A percentile compares a stretch with the other conserved stretches of the same genome.
Conservation (phyloP, 805 yeast species). For the Ogataea siamensis region DNA sequence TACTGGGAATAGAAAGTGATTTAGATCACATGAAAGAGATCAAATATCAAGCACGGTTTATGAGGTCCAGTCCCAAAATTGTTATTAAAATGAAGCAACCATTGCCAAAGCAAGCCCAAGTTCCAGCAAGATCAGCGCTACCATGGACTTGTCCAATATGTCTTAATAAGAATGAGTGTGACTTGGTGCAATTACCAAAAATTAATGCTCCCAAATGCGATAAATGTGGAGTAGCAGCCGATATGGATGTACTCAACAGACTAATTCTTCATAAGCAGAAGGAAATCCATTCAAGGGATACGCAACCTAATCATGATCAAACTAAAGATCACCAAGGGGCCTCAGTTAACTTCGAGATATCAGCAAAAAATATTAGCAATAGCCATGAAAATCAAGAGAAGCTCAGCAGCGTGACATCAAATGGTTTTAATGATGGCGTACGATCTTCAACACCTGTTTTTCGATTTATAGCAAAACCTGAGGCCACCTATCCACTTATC, state of each 20-base stretch:
- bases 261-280: neutral
- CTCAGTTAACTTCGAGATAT: too few species aligned
- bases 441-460: neutral
- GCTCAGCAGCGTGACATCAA: too few species aligned
- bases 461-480: neutral
- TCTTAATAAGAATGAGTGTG: slow-evolving; percentile 53
- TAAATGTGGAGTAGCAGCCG: slow-evolving; percentile 58
- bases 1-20: too few species aligned
- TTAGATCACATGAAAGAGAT: slow-evolving; percentile 22
- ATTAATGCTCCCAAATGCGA: slow-evolving; percentile 44
- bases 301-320: too few species aligned
- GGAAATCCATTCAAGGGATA: too few species aligned
- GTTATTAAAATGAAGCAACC: slow-evolving; percentile 26
- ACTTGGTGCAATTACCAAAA: neutral
- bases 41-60: slow-evolving; percentile 48
- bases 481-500: neutral
- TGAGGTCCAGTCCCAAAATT: slow-evolving; percentile 80
- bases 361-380: too few species aligned
- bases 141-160: slow-evolving; percentile 92
- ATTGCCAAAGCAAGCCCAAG: neutral
- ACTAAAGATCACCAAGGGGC: too few species aligned
- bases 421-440: too few species aligned
- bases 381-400: too few species aligned
- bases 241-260: neutral
- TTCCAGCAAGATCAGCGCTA: neutral